Base-by-base conservation (phyloP, 2,329 filamentous ascomycete species). In the Aspergillus quadricinctus region DNA sequence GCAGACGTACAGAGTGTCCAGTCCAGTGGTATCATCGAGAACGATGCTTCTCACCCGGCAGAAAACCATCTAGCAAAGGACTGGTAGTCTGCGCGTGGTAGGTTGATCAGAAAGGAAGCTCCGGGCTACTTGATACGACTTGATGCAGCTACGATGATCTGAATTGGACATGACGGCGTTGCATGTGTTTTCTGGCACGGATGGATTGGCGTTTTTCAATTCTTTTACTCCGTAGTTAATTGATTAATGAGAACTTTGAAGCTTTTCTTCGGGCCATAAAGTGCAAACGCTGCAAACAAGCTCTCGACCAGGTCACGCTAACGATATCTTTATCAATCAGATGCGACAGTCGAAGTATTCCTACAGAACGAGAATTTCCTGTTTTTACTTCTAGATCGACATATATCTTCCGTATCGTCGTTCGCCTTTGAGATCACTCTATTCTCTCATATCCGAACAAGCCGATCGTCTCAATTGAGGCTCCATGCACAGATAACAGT, bases 1-100 rank as follows among this genome's bases (percentile, higher is more conserved):
- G 67, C 65, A 17, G 71, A 72, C 55, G 70, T 72, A 10, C 68
- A 69, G 29, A 73, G 71, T 54, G 65, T 72, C 10, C 69, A 72
- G 48, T 73, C 71, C 11, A 72, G 71, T 52, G 65, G 65, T 41
- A 65, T 65, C 23, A 62, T 66, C 19, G 65, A 68, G 46, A 65
- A 66, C 59, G 58, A 64, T 48, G 61, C 64, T 8, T 61, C 64
- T 19, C 61, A 66, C 8, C 57, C 60, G 6, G 62, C 62, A 9
- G 63, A 62, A 21, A 62, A 55, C 14, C 53, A 61, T 29, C n/a
- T 64, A 27, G 57, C 52, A 27, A 65, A 65, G 55, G 64, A 66
- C 37, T 66, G 57, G 60, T 63, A 46, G 21, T 14, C 14, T 14
- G 43, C 21, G n/a, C 19, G 11, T 25, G 43, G 21, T 5, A 46